phyloP scores from a whole-genome alignment of 345 rosid species.

The Pistacia vera region DNA sequence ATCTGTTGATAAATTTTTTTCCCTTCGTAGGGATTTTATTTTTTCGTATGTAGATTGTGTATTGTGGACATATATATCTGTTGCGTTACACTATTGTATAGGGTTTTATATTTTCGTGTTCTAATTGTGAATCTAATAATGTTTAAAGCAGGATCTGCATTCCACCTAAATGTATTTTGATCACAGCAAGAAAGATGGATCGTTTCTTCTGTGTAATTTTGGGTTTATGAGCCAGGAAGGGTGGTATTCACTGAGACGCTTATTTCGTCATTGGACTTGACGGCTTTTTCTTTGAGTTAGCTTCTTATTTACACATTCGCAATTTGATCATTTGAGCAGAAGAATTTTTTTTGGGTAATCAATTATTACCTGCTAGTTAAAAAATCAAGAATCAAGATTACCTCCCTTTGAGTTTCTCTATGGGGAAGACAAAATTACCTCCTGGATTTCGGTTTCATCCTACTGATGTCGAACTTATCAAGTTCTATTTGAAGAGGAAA shows the following conservation, averaged over 20 bases:
- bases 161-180: constrained; percentile 51
- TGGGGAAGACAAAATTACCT: constrained; percentile 41
- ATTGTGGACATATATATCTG: too few species aligned
- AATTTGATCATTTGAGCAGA: too few species aligned
- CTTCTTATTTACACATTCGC: too few species aligned
- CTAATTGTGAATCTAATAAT: constrained; percentile 20
- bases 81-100: not conserved
- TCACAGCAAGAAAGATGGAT: constrained; percentile 28
- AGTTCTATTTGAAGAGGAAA: constrained; percentile 68
- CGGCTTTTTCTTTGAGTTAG: not conserved
- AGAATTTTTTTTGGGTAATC: not conserved
- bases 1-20: too few species aligned
- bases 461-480: constrained; percentile 69
- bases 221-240: constrained; percentile 77
- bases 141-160: constrained; percentile 32
- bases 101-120: not conserved
- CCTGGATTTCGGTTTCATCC: constrained; percentile 93
- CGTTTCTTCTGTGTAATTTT: constrained; percentile 50
- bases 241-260: constrained; percentile 57
- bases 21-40: too few species aligned
- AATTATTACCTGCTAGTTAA: too few species aligned
- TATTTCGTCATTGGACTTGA: constrained; percentile 78
- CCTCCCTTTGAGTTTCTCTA: constrained; percentile 13
- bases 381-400: too few species aligned
- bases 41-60: too few species aligned